Conservation (phyloP, 148 eudicot genomes). For the Diospyros lotus region DNA sequence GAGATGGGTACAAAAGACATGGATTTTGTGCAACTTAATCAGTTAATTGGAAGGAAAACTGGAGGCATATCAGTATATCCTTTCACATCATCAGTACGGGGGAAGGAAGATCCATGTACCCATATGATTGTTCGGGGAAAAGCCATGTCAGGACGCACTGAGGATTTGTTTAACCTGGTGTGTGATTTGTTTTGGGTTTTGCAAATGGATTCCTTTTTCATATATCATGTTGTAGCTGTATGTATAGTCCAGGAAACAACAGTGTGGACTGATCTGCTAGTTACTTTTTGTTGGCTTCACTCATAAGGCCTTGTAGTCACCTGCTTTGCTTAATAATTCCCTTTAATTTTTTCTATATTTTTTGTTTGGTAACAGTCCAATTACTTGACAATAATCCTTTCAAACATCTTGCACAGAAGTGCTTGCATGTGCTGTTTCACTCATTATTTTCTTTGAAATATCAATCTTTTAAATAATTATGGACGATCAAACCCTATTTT, state of each 20-base stretch:
- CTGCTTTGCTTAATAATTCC: neutral
- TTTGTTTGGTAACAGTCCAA: neutral
- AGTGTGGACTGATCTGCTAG: too few relatives aligned
- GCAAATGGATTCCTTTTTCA: neutral
- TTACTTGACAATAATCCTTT: neutral
- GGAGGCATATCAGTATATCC: slow-evolving; percentile 98
- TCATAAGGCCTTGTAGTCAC: neutral
- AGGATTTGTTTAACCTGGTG: slow-evolving; percentile 91
- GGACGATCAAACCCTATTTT: neutral
- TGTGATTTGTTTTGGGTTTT: neutral
- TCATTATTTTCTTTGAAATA: neutral
- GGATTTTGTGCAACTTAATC: slow-evolving; percentile 95
- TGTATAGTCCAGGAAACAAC: too few relatives aligned
- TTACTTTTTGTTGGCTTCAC: neutral
- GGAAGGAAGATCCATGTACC: slow-evolving; percentile 64
- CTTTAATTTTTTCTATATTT: too few relatives aligned
- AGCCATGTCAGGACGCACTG: slow-evolving; percentile 92
- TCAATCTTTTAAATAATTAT: neutral
- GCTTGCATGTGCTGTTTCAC: neutral
- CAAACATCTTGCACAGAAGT: too few relatives aligned
- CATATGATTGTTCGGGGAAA: slow-evolving; percentile 87
- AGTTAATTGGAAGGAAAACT: slow-evolving; percentile 94
- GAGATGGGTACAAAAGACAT: slow-evolving; percentile 98
- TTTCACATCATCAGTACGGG: slow-evolving; percentile 76
- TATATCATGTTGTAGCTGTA: too few relatives aligned